phyloP scores from a whole-genome alignment of 2,329 filamentous ascomycete species.

The Aureobasidium sp. region DNA sequence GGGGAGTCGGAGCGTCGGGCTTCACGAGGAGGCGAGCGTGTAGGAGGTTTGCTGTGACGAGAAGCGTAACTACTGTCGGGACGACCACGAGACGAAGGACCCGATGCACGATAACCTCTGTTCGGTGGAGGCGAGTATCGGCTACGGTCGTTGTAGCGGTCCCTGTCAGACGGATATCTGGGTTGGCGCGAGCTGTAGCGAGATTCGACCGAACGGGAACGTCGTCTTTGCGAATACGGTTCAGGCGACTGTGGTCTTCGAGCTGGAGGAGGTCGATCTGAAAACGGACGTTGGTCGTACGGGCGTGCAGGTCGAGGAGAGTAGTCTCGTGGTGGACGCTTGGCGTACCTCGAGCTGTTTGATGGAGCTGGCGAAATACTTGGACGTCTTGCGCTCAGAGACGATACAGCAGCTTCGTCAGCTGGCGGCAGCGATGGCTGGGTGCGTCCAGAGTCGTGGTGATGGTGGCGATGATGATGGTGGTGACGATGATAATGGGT shows the following conservation, averaged over 20 bases:
- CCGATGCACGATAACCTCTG: conserved; percentile 5
- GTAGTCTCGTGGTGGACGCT: conserved; percentile 3
- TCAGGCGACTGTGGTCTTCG: conserved; percentile 30
- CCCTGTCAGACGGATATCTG: conserved; percentile 27
- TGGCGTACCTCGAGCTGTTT: conserved; percentile 1
- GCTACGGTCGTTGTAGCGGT: conserved; percentile 16
- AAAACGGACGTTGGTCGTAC: conserved; percentile 1
- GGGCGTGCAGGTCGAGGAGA: conserved; percentile 1
- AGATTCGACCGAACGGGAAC: conserved; percentile 37
- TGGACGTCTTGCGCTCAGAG: conserved; percentile 1
- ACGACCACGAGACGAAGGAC: conserved; percentile 6
- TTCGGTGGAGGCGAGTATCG: conserved; percentile 14
- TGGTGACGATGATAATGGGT: conserved; percentile 3
- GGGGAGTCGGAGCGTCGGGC: conserved; percentile 21
- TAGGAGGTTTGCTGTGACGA: conserved; percentile 14
- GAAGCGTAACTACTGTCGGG: conserved; percentile 14
- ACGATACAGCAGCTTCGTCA: conserved; percentile 3
- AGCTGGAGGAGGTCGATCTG: background rate
- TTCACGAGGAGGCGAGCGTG: conserved; percentile 3
- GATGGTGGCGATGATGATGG: conserved; percentile 7
- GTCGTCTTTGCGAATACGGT: conserved; percentile 32
- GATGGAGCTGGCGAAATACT: conserved; percentile 10
- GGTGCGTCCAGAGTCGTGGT: background rate
- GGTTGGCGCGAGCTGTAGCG: conserved; percentile 28
- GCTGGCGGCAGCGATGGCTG: background rate